Conservation (phyloP, 257 asterid species). For the Primulina tabacum region DNA sequence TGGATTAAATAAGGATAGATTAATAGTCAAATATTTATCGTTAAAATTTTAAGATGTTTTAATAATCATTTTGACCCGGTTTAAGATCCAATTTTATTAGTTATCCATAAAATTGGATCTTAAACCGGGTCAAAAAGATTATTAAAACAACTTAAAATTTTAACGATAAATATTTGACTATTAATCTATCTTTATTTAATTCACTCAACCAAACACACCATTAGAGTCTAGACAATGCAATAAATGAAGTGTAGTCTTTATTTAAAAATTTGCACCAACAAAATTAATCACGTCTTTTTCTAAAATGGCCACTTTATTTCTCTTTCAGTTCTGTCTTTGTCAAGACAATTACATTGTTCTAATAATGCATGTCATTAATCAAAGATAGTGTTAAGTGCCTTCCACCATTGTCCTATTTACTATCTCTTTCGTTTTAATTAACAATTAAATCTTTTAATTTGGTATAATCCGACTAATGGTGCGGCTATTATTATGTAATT, state of each 20-base stretch:
- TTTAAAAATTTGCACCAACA: not conserved
- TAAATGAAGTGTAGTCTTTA: not conserved
- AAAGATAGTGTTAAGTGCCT: conserved; percentile 14
- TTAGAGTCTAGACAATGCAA: not conserved
- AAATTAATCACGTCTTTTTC: too few relatives aligned
- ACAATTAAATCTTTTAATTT: conserved; percentile 6
- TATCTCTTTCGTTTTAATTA: conserved; percentile 13
- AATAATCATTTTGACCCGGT: too few relatives aligned
- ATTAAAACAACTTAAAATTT: too few relatives aligned
- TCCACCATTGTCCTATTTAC: conserved; percentile 26
- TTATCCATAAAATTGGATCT: too few relatives aligned
- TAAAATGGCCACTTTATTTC: not conserved
- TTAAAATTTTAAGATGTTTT: too few relatives aligned
- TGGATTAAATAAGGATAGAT: too few relatives aligned
- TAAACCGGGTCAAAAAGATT: too few relatives aligned
- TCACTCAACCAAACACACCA: too few relatives aligned
- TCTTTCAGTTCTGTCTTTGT: not conserved
- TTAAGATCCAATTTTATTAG: too few relatives aligned
- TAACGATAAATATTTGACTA: too few relatives aligned
- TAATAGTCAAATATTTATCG: too few relatives aligned
- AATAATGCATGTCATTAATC: not conserved
- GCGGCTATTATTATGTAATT: conserved; percentile 23
- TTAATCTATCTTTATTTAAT: too few relatives aligned
- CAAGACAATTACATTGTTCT: conserved; percentile 9
- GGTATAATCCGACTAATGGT: conserved; percentile 22